These are phyloP conservation scores for Pythium myriotylum DNA, from an alignment of 352 stramenopile species.

Conservation along the genomic window DNA sequence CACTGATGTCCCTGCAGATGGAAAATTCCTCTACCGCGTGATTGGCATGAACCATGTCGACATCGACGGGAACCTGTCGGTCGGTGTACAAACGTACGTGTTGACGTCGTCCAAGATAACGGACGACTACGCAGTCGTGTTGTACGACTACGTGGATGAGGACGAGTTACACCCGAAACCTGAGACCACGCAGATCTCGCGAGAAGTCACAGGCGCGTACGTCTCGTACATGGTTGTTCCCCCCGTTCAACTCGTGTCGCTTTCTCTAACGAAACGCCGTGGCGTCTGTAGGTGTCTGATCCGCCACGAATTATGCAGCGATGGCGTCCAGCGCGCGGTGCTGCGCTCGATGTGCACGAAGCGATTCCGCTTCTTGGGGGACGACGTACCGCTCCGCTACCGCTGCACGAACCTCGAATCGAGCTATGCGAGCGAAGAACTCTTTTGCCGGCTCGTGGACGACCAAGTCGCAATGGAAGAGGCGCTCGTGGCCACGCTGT, in stretches of 20 bases:
- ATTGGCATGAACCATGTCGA: constrained; percentile 12
- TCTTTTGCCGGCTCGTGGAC: constrained; percentile 4
- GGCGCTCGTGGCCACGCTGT: neutral
- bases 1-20: neutral
- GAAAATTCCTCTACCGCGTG: constrained; percentile 6
- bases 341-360: constrained; percentile 7
- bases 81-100: constrained; percentile 28
- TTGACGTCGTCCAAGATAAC: constrained; percentile 31
- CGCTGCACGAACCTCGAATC: neutral
- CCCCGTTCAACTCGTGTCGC: too few relatives aligned
- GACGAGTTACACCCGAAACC: constrained; percentile 29
- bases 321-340: neutral
- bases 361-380: constrained; percentile 6
- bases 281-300: constrained; percentile 15
- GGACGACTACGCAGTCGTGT: constrained; percentile 27
- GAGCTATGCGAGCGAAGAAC: neutral
- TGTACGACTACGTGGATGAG: constrained; percentile 37
- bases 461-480: neutral
- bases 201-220: constrained; percentile 17
- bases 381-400: neutral
- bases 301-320: constrained; percentile 11
- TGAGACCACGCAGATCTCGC: constrained; percentile 23
- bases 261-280: neutral
- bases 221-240: neutral
- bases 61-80: neutral